These are phyloP conservation scores for Lichtheimia ornata DNA, from an alignment of 371 early-diverging fungal genomes.

Conservation along the genomic window DNA sequence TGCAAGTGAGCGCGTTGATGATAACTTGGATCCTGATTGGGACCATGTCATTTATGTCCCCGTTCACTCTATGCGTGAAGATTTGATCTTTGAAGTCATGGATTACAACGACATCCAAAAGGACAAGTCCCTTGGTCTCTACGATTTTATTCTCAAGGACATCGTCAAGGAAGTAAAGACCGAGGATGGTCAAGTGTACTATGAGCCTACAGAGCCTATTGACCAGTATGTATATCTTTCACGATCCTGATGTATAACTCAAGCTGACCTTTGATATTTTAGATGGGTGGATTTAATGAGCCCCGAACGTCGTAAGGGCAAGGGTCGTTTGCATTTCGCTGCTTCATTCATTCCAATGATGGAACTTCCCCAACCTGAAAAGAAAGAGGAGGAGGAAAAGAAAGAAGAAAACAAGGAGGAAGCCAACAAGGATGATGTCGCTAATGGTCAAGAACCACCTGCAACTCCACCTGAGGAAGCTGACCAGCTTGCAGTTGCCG, in stretches of 20 bases:
- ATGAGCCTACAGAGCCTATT: slow-evolving; percentile 36
- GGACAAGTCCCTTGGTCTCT: slow-evolving; percentile 72
- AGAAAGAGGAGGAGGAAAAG: slow-evolving; percentile 22
- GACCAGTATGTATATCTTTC: slow-evolving; percentile 26
- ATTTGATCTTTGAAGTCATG: slow-evolving; percentile 74
- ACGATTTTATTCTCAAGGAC: slow-evolving; percentile 41
- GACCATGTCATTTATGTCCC: slow-evolving; percentile 73
- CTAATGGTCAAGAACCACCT: slow-evolving; percentile 22
- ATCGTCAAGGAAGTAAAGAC: slow-evolving; percentile 37
- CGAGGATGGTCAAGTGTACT: slow-evolving; percentile 39
- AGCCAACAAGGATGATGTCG: slow-evolving; percentile 9
- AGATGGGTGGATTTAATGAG: slow-evolving; percentile 59
- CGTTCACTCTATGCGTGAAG: slow-evolving; percentile 70
- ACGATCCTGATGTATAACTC: neutral
- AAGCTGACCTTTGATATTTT: neutral
- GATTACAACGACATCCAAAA: slow-evolving; percentile 74
- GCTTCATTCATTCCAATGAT: slow-evolving; percentile 73
- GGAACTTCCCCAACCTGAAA: slow-evolving; percentile 50
- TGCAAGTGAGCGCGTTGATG: slow-evolving; percentile 68
- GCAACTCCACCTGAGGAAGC: slow-evolving; percentile 29
- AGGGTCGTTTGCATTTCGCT: slow-evolving; percentile 68
- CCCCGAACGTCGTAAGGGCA: slow-evolving; percentile 60
- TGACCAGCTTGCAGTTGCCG: slow-evolving; percentile 25
- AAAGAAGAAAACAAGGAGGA: slow-evolving; percentile 10
- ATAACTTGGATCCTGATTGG: slow-evolving; percentile 85